A percentile compares a stretch with the other conserved stretches of the same genome.
phyloP scores from a whole-genome alignment of 805 yeast species.

The Cyberlindnera japonica region DNA sequence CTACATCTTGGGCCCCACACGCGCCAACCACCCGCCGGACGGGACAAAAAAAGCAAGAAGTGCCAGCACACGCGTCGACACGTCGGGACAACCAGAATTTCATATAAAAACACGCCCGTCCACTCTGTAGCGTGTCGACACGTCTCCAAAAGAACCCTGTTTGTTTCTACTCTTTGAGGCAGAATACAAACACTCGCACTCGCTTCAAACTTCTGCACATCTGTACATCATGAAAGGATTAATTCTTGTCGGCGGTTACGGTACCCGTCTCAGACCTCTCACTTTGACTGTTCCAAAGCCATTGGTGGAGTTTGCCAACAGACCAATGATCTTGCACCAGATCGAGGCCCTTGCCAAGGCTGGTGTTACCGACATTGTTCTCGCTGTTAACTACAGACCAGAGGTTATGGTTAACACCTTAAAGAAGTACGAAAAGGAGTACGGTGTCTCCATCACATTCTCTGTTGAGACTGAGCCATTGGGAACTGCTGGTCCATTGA shows the following conservation, averaged over 20 bases:
- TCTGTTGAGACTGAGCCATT: conserved; percentile 99
- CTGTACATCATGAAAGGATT: conserved; percentile 77
- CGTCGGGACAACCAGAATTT: not conserved
- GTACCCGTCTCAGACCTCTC: conserved; percentile 99
- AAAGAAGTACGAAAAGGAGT: conserved; percentile 89
- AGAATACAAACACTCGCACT: conserved; percentile 6
- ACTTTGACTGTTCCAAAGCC: conserved; percentile 96
- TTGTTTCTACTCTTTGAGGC: conserved; percentile 13
- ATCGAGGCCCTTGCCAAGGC: conserved; percentile 97
- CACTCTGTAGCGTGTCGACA: not conserved
- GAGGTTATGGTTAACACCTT: conserved; percentile 97
- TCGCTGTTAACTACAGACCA: conserved; percentile 99
- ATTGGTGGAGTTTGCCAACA: conserved; percentile 95
- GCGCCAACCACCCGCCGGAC: not conserved
- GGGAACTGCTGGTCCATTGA: conserved; percentile 99
- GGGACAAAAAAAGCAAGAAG: conserved; percentile 2
- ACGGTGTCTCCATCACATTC: conserved; percentile 92
- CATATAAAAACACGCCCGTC: conserved; percentile 3
- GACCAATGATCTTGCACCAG: conserved; percentile 98
- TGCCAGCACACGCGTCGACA: conserved; percentile 2
- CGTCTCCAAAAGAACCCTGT: not conserved
- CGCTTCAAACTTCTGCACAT: not conserved
- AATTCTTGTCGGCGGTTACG: conserved; percentile 99
- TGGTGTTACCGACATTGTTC: conserved; percentile 97
- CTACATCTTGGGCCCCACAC: not conserved